These are phyloP conservation scores for Juglanconis oblonga DNA, from an alignment of 2,329 filamentous ascomycete species.

Conservation along the genomic window DNA sequence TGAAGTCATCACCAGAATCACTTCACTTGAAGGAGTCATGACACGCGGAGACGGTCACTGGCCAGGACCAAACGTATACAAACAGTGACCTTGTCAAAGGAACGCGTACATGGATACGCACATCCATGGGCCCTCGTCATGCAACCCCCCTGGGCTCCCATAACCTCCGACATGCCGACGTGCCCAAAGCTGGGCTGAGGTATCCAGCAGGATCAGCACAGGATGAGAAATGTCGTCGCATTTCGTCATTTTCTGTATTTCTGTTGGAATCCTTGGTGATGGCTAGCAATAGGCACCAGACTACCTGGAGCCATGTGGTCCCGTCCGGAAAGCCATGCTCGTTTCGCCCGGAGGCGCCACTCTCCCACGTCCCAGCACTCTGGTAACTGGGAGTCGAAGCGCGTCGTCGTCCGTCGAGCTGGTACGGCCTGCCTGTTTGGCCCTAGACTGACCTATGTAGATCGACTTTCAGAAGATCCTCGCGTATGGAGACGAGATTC, in stretches of 20 bases:
- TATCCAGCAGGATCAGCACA: neutral
- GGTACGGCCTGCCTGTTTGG: slow-evolving; percentile 10
- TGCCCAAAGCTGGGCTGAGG: neutral
- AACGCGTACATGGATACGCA: slow-evolving; percentile 1
- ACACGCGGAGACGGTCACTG: no score
- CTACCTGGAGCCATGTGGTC: neutral
- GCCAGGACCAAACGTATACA: neutral
- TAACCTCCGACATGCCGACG: slow-evolving; percentile 15
- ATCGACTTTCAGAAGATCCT: neutral
- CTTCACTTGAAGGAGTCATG: no score
- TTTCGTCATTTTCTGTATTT: slow-evolving; percentile 3
- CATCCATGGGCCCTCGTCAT: neutral
- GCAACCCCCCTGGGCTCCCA: neutral
- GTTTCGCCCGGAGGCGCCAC: neutral
- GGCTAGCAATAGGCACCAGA: neutral
- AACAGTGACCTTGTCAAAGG: neutral
- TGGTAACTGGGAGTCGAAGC: neutral
- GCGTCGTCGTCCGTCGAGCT: slow-evolving; percentile 2
- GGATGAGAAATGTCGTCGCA: neutral
- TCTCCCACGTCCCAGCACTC: neutral
- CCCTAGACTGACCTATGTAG: slow-evolving; percentile 6
- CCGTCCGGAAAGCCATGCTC: neutral
- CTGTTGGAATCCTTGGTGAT: neutral
- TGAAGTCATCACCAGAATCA: no score
- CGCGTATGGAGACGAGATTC: neutral